A percentile compares a stretch with the other conserved stretches of the same genome.
Conservation (phyloP, 2,329 filamentous ascomycete genomes). For the Aspergillus awamori region DNA sequence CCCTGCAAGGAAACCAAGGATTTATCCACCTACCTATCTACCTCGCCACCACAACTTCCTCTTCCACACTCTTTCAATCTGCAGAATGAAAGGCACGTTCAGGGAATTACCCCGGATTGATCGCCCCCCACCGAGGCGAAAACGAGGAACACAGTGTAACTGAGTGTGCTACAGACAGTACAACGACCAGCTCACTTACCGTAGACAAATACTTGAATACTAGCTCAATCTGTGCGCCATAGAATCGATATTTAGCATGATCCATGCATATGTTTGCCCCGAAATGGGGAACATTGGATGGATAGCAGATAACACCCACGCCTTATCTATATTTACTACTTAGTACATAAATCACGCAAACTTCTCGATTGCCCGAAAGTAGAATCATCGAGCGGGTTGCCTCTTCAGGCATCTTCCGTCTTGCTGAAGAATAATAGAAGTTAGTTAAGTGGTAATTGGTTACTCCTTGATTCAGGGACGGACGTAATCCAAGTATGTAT, state of each 20-base stretch:
- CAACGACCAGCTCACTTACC: background rate
- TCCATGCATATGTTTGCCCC: too few species aligned
- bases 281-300: too few species aligned
- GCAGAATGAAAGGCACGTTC: background rate
- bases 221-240: background rate
- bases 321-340: background rate
- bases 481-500: too few species aligned
- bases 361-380: background rate
- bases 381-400: background rate
- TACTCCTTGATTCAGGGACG: too few species aligned
- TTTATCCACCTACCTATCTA: background rate
- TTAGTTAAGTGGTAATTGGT: too few species aligned
- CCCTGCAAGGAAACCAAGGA: background rate
- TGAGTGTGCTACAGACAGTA: background rate
- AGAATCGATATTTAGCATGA: too few species aligned
- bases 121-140: background rate
- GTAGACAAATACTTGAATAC: background rate
- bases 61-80: background rate
- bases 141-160: background rate
- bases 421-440: background rate
- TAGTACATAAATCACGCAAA: background rate
- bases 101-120: constrained; percentile 4
- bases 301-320: too few species aligned
- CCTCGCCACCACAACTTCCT: background rate
- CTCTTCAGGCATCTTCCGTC: background rate